Evolutionary conservation across 2,329 filamentous ascomycete genomes (phyloP).

Genomic region (Ascochyta viciae-villosae): DNA sequence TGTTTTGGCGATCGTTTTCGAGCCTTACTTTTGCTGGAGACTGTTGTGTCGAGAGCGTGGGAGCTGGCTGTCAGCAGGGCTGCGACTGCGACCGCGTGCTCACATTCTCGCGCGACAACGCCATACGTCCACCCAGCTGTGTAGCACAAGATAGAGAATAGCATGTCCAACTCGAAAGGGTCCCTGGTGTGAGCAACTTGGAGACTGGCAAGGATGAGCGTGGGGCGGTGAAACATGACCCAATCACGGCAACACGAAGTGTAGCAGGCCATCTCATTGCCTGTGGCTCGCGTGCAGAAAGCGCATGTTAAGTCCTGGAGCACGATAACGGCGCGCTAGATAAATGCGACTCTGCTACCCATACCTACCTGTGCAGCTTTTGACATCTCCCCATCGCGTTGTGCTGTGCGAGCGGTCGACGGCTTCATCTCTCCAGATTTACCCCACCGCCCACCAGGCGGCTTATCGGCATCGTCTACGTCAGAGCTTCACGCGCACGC

Average conservation of each 20-base stretch:
- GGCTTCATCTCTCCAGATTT: slow-evolving; percentile 9
- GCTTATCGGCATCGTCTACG: slow-evolving; percentile 34
- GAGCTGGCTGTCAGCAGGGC: slow-evolving; percentile 4
- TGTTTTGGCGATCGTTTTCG: not conserved
- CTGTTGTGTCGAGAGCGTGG: not conserved
- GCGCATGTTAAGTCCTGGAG: slow-evolving; percentile 25
- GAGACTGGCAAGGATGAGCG: slow-evolving; percentile 20
- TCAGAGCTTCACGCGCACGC: slow-evolving; percentile 29
- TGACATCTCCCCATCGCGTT: not conserved
- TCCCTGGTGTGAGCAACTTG: slow-evolving; percentile 19
- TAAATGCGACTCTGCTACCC: slow-evolving; percentile 17
- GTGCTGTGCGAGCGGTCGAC: slow-evolving; percentile 8
- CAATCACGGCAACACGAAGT: slow-evolving; percentile 38
- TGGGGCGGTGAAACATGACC: slow-evolving; percentile 32
- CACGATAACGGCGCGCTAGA: slow-evolving; percentile 32
- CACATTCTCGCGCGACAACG: not conserved
- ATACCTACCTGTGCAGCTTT: slow-evolving; percentile 5
- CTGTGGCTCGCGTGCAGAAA: slow-evolving; percentile 28
- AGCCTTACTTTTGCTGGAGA: not conserved
- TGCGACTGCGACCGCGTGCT: slow-evolving; percentile 3
- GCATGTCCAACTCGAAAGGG: not conserved
- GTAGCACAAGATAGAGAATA: slow-evolving; percentile 16
- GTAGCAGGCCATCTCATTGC: slow-evolving; percentile 34
- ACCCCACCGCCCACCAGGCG: slow-evolving; percentile 21
- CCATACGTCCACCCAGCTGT: not conserved